Evolutionary conservation across 306 rosid species (phyloP), one percentile per base, ranked within the genome.

Genomic region (Lathyrus oleraceus): DNA sequence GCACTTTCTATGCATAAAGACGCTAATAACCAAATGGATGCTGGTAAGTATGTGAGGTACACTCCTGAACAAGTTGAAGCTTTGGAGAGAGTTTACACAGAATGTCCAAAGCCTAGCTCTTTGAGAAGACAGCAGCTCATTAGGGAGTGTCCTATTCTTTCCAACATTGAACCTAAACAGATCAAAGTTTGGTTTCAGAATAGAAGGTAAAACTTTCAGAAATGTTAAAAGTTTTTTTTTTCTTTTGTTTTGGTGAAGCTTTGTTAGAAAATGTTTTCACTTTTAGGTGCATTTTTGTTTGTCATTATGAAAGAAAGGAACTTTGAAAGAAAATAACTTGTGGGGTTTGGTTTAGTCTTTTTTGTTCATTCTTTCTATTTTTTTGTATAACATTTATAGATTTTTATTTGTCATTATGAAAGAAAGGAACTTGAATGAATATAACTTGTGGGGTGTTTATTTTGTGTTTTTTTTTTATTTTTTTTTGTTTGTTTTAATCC

Each of bases 161-260:
- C 83, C 10, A 88, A 94, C 45, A 94, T 94, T 80, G 98, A 94
- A 64, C 95, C 98, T 0, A 94, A 94, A 67, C 98, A 94, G 88
- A 94, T 94, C 88, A 94, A 94, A 88, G 97, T 94, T 28, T 94
- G 98, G 98, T 94, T 94, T 70, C 98, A 94, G 65, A 93, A 94
- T 61, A 91, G 98, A 70, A 94, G 98, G 98, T 94, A 58, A 36
- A 6, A 10, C 2, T 49, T 69, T 21, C 12, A 12, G 44, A 2
- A 51, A 21, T 21, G 39, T 32, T 7, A 16, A 16, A 15, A 23
- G 10, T 28, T 19, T 19, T 43, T 65, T 8, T 6, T 6, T 30
- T 54, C 30, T 28, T 54, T 6, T 54, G 8, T 20, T 52, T 52
- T 53, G 59, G 1, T 21, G 35, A 53, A 10, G 60, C 38, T 19